A percentile compares a stretch with the other conserved stretches of the same genome.
phyloP scores from a whole-genome alignment of 2,329 filamentous ascomycete genomes.

The Pyricularia grisea region DNA sequence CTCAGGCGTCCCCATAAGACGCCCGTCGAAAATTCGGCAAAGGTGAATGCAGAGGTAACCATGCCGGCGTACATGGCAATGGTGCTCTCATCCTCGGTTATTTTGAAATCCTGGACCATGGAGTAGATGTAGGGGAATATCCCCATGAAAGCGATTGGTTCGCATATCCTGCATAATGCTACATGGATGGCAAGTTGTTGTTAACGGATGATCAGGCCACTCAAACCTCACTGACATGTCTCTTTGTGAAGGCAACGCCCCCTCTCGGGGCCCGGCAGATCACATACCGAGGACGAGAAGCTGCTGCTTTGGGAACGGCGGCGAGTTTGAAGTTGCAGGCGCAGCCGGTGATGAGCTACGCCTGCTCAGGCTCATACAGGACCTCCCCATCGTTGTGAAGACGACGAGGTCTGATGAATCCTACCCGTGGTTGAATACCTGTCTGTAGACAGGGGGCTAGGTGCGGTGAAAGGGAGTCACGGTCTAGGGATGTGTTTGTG shows the following conservation, averaged over 20 bases:
- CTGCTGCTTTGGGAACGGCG: conserved; percentile 25
- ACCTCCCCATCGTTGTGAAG: background rate
- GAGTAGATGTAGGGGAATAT: conserved; percentile 98
- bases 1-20: conserved; percentile 90
- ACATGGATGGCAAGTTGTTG: background rate
- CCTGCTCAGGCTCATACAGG: background rate
- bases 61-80: conserved; percentile 91
- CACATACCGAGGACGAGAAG: conserved; percentile 26
- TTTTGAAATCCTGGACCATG: conserved; percentile 88
- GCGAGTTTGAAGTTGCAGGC: conserved; percentile 7
- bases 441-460: background rate
- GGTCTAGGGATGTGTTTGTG: background rate
- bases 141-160: conserved; percentile 98
- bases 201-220: background rate
- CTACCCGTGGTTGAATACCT: background rate
- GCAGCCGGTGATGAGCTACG: background rate
- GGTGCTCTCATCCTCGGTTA: conserved; percentile 67
- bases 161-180: conserved; percentile 93
- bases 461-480: background rate
- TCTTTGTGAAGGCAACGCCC: too few species aligned
- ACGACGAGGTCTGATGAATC: background rate
- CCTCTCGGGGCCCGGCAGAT: background rate
- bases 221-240: background rate
- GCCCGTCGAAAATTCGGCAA: conserved; percentile 89
- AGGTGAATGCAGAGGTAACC: conserved; percentile 92